phyloP scores from a whole-genome alignment of 1,284 basidiomycete species.

The Apiotrichum laibachii region DNA sequence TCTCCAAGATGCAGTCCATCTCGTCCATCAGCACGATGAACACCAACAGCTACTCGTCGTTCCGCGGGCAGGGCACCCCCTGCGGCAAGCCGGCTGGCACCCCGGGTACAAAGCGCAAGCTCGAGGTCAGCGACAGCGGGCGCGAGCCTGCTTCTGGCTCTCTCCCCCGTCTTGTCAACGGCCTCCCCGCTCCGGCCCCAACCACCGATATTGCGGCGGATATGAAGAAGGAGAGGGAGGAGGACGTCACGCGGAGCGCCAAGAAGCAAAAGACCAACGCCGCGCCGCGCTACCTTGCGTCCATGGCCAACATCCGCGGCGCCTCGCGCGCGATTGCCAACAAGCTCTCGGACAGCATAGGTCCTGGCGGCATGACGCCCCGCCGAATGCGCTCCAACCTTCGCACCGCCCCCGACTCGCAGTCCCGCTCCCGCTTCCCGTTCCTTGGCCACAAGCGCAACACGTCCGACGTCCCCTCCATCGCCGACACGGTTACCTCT shows the following conservation, averaged over 20 bases:
- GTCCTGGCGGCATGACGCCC: neutral
- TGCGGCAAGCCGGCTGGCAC: no score
- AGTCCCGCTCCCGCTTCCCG: constrained; percentile 7
- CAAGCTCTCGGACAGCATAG: constrained; percentile 4
- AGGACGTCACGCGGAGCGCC: constrained; percentile 1
- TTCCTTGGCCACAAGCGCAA: constrained; percentile 13
- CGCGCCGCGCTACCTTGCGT: neutral
- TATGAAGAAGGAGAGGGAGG: neutral
- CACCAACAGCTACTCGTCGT: neutral
- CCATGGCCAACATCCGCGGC: constrained; percentile 1
- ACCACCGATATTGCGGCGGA: neutral
- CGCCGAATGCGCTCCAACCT: constrained; percentile 3
- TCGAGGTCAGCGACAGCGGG: neutral
- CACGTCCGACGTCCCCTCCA: neutral
- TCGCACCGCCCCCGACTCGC: neutral
- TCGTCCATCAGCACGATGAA: neutral
- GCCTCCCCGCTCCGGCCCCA: neutral
- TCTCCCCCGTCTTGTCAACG: constrained; percentile 4
- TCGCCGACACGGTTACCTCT: constrained; percentile 1
- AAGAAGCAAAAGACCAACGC: constrained; percentile 12
- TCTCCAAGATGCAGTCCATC: constrained; percentile 34
- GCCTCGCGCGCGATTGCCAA: neutral
- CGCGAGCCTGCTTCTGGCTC: neutral
- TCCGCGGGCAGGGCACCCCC: neutral
- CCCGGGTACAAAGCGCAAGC: constrained; percentile 4